Conservation (phyloP, 371 early-diverging fungal species). For the Capniomyces stellatus region DNA sequence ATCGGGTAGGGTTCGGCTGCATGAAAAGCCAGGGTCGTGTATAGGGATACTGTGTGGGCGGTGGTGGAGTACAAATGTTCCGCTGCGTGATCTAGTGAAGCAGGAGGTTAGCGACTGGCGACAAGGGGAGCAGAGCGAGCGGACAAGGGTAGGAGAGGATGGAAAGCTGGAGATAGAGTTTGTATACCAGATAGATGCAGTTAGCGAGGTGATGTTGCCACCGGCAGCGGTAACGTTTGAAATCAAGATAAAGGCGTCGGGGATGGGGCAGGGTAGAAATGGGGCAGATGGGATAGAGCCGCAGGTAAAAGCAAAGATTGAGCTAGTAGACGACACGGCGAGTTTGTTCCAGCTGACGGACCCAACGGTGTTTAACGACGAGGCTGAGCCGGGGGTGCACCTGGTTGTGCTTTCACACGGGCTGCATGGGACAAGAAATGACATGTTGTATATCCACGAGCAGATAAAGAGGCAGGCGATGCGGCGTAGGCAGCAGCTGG, state of each 20-base stretch:
- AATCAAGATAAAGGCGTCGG: background rate
- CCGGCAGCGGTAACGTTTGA: background rate
- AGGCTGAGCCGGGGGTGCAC: background rate
- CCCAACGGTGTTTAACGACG: background rate
- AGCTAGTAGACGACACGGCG: background rate
- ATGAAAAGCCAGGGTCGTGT: conserved; percentile 1
- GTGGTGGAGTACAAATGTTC: background rate
- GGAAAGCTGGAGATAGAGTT: background rate
- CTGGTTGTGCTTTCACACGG: background rate
- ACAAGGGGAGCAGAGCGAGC: background rate
- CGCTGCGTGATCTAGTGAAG: background rate
- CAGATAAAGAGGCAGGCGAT: background rate
- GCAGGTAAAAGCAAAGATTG: background rate
- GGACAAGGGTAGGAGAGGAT: background rate
- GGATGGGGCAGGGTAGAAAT: background rate
- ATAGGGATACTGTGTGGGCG: background rate
- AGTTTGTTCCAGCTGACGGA: background rate
- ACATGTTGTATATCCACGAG: conserved; percentile 2
- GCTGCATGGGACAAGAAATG: background rate
- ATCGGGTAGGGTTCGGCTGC: background rate
- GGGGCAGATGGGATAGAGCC: background rate
- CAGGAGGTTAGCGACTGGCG: background rate
- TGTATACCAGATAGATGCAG: background rate
- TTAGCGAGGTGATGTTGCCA: conserved; percentile 2
- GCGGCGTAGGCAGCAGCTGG: background rate